phyloP scores from a whole-genome alignment of 1,284 basidiomycete species.

The Cystobasidium slooffiae region DNA sequence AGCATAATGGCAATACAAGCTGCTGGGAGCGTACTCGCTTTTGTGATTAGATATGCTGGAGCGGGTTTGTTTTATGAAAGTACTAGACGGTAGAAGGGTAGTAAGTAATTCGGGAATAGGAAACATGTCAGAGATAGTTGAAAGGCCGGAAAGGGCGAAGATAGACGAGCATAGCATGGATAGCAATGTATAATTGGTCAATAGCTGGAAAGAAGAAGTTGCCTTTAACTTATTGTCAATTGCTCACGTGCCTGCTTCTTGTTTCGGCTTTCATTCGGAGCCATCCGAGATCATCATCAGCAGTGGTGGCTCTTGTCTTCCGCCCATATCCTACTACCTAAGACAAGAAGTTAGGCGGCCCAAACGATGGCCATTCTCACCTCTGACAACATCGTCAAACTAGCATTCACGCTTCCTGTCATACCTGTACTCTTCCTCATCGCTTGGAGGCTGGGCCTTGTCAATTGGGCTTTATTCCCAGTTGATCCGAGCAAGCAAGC shows the following conservation, averaged over 20 bases:
- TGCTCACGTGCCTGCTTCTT: slow-evolving; percentile 17
- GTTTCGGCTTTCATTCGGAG: not conserved
- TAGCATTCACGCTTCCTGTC: slow-evolving; percentile 16
- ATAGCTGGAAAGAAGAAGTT: not conserved
- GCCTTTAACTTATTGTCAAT: not conserved
- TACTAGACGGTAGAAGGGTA: slow-evolving; percentile 64
- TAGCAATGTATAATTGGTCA: not conserved
- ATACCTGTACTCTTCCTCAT: slow-evolving; percentile 30
- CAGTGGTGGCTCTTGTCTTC: not conserved
- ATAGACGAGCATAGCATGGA: not conserved
- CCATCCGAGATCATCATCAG: no score
- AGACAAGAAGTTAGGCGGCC: not conserved
- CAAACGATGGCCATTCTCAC: slow-evolving; percentile 12
- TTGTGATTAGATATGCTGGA: slow-evolving; percentile 81
- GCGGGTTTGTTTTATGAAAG: slow-evolving; percentile 86
- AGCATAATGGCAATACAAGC: slow-evolving; percentile 75
- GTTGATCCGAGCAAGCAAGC: not conserved
- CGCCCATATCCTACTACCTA: not conserved
- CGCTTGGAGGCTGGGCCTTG: slow-evolving; percentile 18
- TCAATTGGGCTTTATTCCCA: slow-evolving; percentile 13
- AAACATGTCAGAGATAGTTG: not conserved
- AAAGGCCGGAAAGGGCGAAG: no score
- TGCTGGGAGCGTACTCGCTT: slow-evolving; percentile 74
- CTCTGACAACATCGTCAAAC: slow-evolving; percentile 2
- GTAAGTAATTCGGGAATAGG: not conserved